Percentiles rank a stretch among this genome's conserved stretches.
These are phyloP conservation scores for Chlamydomonas sp. DNA, from an alignment of 139 green algal species.

Conservation along the genomic window DNA sequence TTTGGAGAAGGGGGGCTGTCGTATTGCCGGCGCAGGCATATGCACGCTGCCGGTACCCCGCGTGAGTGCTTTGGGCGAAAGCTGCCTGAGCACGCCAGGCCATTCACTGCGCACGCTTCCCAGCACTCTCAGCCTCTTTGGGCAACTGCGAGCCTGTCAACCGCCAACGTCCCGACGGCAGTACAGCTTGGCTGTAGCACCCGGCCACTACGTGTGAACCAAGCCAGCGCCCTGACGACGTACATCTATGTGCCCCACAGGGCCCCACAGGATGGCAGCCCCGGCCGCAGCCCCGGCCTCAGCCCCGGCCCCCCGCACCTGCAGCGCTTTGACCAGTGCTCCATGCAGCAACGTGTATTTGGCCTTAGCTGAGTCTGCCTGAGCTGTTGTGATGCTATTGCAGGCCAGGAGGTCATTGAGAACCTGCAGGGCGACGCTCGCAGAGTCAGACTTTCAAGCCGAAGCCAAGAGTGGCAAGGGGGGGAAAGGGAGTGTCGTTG, in stretches of 20 bases:
- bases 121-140: no score
- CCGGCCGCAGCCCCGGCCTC: not conserved
- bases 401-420: constrained; percentile 54
- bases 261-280: not conserved
- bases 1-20: not conserved
- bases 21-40: not conserved
- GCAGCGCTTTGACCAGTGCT: constrained; percentile 61
- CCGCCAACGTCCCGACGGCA: not conserved
- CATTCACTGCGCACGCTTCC: no score
- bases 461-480: no score
- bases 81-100: no score
- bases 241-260: not conserved
- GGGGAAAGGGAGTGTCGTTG: no score
- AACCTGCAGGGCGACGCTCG: constrained; percentile 26
- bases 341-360: constrained; percentile 53
- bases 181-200: not conserved
- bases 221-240: not conserved
- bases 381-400: constrained; percentile 35
- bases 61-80: no score
- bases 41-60: not conserved
- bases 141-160: not conserved
- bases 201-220: not conserved
- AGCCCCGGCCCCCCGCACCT: not conserved
- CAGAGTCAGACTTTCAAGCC: no score
- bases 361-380: constrained; percentile 47